Evolutionary conservation across 306 rosid genomes (phyloP).

Genomic region (Vachellia collinsii): DNA sequence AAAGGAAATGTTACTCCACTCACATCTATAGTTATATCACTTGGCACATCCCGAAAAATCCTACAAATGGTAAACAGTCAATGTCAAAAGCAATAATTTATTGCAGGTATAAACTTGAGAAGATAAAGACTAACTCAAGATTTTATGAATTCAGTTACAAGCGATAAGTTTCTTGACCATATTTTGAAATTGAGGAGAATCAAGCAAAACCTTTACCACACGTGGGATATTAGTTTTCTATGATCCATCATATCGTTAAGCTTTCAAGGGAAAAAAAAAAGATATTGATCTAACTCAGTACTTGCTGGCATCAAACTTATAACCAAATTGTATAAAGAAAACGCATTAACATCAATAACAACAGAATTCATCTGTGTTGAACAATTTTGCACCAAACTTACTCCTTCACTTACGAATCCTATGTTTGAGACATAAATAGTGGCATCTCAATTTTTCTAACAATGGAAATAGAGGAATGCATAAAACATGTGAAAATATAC

Average conservation of each 20-base stretch:
- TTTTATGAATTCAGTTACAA: background rate
- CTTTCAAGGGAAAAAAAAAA: background rate
- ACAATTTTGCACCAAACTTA: background rate
- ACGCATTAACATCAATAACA: background rate
- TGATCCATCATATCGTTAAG: background rate
- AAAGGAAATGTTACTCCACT: constrained; percentile 56
- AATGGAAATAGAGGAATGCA: background rate
- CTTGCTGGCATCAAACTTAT: background rate
- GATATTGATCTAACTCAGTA: background rate
- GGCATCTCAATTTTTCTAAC: background rate
- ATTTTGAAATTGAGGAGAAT: background rate
- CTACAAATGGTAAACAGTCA: constrained; percentile 42
- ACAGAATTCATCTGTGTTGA: background rate
- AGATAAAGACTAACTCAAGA: background rate
- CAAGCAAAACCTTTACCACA: background rate
- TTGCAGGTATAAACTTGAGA: background rate
- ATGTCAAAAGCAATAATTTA: constrained; percentile 2
- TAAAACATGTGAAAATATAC: background rate
- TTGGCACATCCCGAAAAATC: constrained; percentile 79
- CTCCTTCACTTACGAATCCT: background rate
- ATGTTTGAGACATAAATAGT: background rate
- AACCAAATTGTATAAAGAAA: background rate
- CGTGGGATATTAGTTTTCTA: too few species aligned
- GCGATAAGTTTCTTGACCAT: background rate
- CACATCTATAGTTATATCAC: constrained; percentile 69